Conservation (phyloP, 169 alveolate genomes). For the Plasmodium inui region DNA sequence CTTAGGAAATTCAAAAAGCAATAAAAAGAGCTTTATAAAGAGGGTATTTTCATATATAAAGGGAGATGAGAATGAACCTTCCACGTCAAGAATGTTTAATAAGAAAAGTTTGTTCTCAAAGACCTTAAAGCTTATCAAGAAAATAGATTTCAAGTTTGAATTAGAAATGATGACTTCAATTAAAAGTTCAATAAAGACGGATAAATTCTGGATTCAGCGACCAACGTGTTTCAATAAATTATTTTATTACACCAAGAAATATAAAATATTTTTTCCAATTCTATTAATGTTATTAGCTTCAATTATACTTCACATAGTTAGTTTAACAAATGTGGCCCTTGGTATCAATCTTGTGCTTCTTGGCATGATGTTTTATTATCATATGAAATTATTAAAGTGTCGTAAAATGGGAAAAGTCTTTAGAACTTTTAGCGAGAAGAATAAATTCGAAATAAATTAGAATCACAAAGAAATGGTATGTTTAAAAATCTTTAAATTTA, state of each 20-base stretch:
- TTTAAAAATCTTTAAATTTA: background rate
- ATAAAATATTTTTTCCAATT: slow-evolving; percentile 8
- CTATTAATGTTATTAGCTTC: background rate
- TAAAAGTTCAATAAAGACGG: background rate
- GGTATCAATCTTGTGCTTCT: background rate
- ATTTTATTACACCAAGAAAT: background rate
- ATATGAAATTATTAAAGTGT: slow-evolving; percentile 1
- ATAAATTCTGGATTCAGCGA: background rate
- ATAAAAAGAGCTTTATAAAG: background rate
- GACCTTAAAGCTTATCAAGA: background rate
- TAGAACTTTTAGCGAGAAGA: background rate
- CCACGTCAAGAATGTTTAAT: background rate
- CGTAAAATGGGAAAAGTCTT: background rate
- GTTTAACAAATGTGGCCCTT: background rate
- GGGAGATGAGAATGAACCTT: background rate
- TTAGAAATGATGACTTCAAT: background rate
- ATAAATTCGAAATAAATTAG: background rate
- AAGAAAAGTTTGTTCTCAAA: background rate
- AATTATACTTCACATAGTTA: background rate
- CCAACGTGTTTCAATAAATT: background rate
- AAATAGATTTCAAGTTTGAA: slow-evolving; percentile 16
- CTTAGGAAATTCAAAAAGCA: background rate
- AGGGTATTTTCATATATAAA: background rate
- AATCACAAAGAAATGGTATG: background rate
- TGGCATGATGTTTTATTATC: background rate